Evolutionary conservation across 2,329 filamentous ascomycete species (phyloP).

Genomic region (Ophiostoma ulmi): DNA sequence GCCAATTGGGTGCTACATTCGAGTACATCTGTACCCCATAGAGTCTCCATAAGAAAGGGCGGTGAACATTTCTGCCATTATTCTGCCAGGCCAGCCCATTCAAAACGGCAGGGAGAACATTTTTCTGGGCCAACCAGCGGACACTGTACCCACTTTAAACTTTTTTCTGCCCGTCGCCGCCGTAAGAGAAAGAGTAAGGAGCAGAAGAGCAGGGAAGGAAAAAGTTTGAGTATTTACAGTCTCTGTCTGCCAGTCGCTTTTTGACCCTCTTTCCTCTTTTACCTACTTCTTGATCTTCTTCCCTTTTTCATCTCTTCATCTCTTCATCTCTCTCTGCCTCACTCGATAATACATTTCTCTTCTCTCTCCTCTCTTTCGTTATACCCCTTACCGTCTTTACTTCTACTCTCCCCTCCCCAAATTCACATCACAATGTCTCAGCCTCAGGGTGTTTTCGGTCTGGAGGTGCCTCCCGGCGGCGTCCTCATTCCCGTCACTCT

Average conservation of each 20-base stretch:
- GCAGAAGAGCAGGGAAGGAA: slow-evolving; percentile 16
- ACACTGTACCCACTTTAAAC: slow-evolving; percentile 23
- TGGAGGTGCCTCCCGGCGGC: slow-evolving; percentile 82
- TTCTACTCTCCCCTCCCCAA: neutral
- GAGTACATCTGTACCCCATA: neutral
- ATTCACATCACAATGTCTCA: slow-evolving; percentile 25
- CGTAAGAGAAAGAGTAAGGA: slow-evolving; percentile 1
- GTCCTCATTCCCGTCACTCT: slow-evolving; percentile 72
- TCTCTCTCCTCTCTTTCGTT: slow-evolving; percentile 12
- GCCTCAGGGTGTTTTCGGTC: slow-evolving; percentile 62
- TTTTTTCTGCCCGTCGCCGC: slow-evolving; percentile 25
- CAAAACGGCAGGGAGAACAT: neutral
- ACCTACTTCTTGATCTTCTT: neutral
- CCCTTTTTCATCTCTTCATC: slow-evolving; percentile 29
- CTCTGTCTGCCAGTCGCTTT: slow-evolving; percentile 22
- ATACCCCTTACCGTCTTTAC: slow-evolving; percentile 14
- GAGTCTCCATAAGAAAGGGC: neutral
- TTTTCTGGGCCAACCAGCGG: slow-evolving; percentile 27
- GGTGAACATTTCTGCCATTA: slow-evolving; percentile 16
- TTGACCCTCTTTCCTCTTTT: slow-evolving; percentile 18
- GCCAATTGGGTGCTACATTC: neutral
- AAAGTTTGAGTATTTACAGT: slow-evolving; percentile 24
- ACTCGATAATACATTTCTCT: slow-evolving; percentile 25
- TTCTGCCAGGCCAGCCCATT: slow-evolving; percentile 16
- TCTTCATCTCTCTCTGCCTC: slow-evolving; percentile 29